Conservation (phyloP, 441 rosid species). For the Syzygium malaccense region DNA sequence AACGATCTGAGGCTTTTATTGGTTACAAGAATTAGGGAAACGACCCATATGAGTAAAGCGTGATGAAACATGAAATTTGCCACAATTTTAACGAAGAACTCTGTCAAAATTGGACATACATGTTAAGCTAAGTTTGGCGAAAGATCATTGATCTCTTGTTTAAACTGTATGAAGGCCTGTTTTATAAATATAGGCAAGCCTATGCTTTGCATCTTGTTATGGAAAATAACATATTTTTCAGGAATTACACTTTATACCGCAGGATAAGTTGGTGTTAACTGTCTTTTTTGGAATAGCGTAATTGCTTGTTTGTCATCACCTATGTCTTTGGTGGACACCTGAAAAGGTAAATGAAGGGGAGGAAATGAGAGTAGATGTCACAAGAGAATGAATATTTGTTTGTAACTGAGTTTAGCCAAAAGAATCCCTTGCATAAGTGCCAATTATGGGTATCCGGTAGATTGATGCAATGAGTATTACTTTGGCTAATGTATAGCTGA, state of each 20-base stretch:
- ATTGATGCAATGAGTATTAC: neutral
- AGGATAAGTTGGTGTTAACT: neutral
- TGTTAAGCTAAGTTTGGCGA: neutral
- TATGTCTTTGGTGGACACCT: neutral
- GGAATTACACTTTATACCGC: neutral
- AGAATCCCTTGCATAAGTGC: neutral
- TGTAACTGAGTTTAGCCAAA: neutral
- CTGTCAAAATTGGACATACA: neutral
- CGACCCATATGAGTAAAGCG: fast-evolving
- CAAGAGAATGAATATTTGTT: neutral
- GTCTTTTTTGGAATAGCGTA: neutral
- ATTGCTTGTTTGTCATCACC: neutral
- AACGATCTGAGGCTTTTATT: neutral
- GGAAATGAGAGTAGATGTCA: neutral
- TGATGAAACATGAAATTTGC: neutral
- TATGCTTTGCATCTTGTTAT: neutral
- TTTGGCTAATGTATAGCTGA: neutral
- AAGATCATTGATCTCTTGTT: neutral
- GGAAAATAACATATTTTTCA: neutral
- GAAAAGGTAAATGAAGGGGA: neutral
- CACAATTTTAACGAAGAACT: neutral
- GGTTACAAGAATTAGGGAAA: neutral
- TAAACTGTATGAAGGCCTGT: neutral
- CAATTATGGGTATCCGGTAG: neutral
- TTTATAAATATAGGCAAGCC: neutral